These are phyloP conservation scores for Suhomyces wounanorum DNA, from an alignment of 1,139 yeast species.

Conservation along the genomic window DNA sequence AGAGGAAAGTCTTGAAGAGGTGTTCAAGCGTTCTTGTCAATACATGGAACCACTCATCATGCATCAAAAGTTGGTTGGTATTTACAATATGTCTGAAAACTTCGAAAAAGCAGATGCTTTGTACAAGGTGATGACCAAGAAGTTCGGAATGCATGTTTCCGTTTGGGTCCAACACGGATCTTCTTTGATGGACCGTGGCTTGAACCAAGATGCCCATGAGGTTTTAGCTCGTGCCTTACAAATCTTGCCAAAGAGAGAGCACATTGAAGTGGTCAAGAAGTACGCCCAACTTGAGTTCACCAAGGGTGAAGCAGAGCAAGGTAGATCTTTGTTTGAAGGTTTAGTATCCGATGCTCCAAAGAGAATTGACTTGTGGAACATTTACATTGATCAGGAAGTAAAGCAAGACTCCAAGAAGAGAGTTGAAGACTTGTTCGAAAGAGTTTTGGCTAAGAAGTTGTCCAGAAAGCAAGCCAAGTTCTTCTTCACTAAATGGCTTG, in stretches of 20 bases:
- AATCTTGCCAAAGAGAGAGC: constrained; percentile 71
- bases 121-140: constrained; percentile 70
- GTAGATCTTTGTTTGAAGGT: constrained; percentile 92
- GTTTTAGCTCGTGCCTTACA: constrained; percentile 73
- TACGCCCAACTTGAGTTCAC: constrained; percentile 87
- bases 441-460: constrained; percentile 68
- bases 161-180: constrained; percentile 83
- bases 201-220: constrained; percentile 64
- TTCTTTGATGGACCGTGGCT: constrained; percentile 62
- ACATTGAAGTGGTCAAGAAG: constrained; percentile 78
- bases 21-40: constrained; percentile 82
- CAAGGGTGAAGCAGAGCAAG: constrained; percentile 91
- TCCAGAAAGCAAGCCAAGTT: constrained; percentile 92
- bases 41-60: constrained; percentile 85
- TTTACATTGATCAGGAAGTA: constrained; percentile 90
- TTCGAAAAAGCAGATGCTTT: constrained; percentile 67
- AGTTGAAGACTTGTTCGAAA: constrained; percentile 78
- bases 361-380: constrained; percentile 92
- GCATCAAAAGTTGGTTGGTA: constrained; percentile 77
- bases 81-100: constrained; percentile 74
- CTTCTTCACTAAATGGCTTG: constrained; percentile 91
- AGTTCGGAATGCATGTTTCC: constrained; percentile 69
- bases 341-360: constrained; percentile 86
- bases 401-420: constrained; percentile 57
- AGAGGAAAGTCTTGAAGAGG: constrained; percentile 75